Evolutionary conservation across 23 red algal genomes (phyloP).

Genomic region (Cyanidiococcus yangmingshanensis): DNA sequence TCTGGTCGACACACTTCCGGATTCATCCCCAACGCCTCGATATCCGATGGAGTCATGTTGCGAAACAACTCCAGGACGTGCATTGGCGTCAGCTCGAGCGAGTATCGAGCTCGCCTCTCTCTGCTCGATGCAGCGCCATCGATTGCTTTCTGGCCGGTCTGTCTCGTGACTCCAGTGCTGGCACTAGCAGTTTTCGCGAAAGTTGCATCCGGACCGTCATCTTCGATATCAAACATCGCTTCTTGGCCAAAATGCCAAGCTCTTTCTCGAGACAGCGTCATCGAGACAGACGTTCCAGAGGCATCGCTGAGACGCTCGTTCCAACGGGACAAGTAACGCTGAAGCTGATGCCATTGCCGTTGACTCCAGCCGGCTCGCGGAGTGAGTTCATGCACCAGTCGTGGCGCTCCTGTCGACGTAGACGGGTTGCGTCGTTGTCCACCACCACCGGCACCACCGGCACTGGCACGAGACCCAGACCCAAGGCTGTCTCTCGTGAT

Average conservation of each 20-base stretch:
- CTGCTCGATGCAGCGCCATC: not conserved
- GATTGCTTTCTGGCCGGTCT: not conserved
- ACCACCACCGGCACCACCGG: not conserved
- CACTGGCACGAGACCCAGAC: not conserved
- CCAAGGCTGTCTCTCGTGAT: not conserved
- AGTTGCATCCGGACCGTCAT: not conserved
- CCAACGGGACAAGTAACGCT: not conserved
- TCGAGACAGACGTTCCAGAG: not conserved
- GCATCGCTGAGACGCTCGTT: not conserved
- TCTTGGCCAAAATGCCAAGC: no score
- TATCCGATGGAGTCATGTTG: conserved; percentile 52
- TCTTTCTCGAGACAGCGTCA: no score
- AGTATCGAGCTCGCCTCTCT: not conserved
- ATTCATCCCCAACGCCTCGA: conserved; percentile 78
- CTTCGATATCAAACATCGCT: not conserved
- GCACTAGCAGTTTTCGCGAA: not conserved
- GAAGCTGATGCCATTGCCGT: not conserved
- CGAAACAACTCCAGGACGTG: conserved; percentile 57
- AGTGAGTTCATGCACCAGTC: conserved; percentile 13
- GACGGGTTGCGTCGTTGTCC: not conserved
- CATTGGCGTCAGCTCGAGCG: conserved; percentile 56
- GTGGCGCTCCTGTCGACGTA: not conserved
- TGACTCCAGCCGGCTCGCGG: not conserved
- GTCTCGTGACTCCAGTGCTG: no score
- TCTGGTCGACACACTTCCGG: conserved; percentile 58